These are phyloP conservation scores for Neonectria coccinea DNA, from an alignment of 2,329 filamentous ascomycete genomes.

Conservation along the genomic window DNA sequence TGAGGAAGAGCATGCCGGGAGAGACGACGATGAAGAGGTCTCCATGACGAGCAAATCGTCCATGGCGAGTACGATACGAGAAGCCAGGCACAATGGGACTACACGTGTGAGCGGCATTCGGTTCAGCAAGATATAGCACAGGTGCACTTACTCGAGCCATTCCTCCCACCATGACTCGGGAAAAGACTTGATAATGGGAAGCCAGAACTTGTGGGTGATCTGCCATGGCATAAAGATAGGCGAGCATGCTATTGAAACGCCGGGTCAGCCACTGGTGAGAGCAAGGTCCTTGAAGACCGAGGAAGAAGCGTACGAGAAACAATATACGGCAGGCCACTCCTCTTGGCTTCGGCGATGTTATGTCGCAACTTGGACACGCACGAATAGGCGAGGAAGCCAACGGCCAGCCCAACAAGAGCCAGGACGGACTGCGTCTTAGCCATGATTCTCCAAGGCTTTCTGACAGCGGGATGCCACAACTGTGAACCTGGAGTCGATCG, in stretches of 20 bases:
- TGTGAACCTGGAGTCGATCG: not conserved
- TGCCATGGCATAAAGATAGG: constrained; percentile 68
- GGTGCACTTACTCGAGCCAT: constrained; percentile 68
- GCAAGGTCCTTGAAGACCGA: too few species aligned
- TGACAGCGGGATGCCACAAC: not conserved
- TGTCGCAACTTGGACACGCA: constrained; percentile 51
- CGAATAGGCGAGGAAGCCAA: constrained; percentile 51
- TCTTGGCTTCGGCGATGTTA: constrained; percentile 64
- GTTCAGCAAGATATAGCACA: not conserved
- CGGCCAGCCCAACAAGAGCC: constrained; percentile 49
- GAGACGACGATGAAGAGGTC: constrained; percentile 75
- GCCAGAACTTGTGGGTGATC: constrained; percentile 64
- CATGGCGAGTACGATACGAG: constrained; percentile 66
- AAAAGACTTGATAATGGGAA: constrained; percentile 66
- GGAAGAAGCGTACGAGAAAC: constrained; percentile 59
- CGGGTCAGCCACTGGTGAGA: not conserved
- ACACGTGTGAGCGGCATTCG: constrained; percentile 25
- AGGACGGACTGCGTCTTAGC: constrained; percentile 53
- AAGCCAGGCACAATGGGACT: constrained; percentile 71
- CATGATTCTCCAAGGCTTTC: not conserved
- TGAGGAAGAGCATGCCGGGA: constrained; percentile 64
- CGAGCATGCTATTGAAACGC: constrained; percentile 55
- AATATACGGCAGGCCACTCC: constrained; percentile 64
- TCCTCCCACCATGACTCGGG: constrained; percentile 66
- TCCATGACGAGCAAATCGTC: constrained; percentile 68